phyloP scores from a whole-genome alignment of 768 basidiomycete species.

The Lentinula edodes region DNA sequence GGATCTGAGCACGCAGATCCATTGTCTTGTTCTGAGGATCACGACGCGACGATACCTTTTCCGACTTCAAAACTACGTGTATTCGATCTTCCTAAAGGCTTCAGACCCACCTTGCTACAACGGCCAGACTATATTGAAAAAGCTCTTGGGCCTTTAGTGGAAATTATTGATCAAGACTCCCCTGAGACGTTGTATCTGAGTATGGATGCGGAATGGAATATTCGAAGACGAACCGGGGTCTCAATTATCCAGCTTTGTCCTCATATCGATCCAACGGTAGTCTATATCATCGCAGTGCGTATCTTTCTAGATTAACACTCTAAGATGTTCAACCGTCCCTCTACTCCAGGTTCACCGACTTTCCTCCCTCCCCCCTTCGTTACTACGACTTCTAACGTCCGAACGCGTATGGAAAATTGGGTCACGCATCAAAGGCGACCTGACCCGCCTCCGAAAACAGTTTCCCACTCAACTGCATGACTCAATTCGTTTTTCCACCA shows the following conservation, averaged over 20 bases:
- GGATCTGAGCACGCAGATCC: not conserved
- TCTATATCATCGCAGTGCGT: slow-evolving; percentile 9
- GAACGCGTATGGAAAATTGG: slow-evolving; percentile 11
- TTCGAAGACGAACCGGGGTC: slow-evolving; percentile 9
- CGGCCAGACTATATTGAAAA: slow-evolving; percentile 8
- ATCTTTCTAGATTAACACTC: not conserved
- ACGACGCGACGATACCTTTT: not conserved
- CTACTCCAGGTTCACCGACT: slow-evolving; percentile 3
- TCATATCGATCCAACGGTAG: slow-evolving; percentile 3
- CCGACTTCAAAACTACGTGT: not conserved
- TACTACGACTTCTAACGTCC: slow-evolving; percentile 2
- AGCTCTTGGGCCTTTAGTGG: slow-evolving; percentile 17
- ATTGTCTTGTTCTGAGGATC: no score
- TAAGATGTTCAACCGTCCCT: not conserved
- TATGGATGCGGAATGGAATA: slow-evolving; percentile 14
- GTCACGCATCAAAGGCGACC: slow-evolving; percentile 10
- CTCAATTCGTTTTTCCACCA: slow-evolving; percentile 5
- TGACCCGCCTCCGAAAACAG: slow-evolving; percentile 13
- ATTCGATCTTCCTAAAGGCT: not conserved
- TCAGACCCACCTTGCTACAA: not conserved
- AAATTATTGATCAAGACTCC: slow-evolving; percentile 7
- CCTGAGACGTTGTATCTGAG: not conserved
- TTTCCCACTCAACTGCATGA: slow-evolving; percentile 6
- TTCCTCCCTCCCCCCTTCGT: not conserved
- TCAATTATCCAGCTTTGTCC: slow-evolving; percentile 13